These are phyloP conservation scores for Xylogone sp. DNA, from an alignment of 2,329 filamentous ascomycete species.

Conservation along the genomic window DNA sequence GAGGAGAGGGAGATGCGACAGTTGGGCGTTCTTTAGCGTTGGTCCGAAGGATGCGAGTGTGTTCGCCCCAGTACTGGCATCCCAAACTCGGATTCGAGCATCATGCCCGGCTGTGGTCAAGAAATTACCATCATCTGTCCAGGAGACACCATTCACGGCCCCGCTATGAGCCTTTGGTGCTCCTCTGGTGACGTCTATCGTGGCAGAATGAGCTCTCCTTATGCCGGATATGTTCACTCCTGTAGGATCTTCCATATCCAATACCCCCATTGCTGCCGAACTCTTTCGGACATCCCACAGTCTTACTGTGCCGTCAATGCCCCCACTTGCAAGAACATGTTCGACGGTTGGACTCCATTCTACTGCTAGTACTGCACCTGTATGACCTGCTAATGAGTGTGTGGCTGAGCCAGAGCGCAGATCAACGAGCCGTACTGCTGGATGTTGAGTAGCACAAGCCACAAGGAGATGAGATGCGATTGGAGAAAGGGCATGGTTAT, in stretches of 20 bases:
- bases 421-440: slow-evolving; percentile 79
- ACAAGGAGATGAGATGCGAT: slow-evolving; percentile 72
- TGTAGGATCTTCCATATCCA: slow-evolving; percentile 80
- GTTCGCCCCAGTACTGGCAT: slow-evolving; percentile 75
- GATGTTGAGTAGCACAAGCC: slow-evolving; percentile 84
- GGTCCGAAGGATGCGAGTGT: slow-evolving; percentile 87
- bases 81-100: slow-evolving; percentile 81
- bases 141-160: slow-evolving; percentile 78
- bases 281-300: slow-evolving; percentile 86
- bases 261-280: slow-evolving; percentile 67
- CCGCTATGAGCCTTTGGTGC: slow-evolving; percentile 69
- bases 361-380: slow-evolving; percentile 63
- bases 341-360: slow-evolving; percentile 81
- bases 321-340: slow-evolving; percentile 76
- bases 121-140: slow-evolving; percentile 75
- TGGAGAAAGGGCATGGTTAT: slow-evolving; percentile 74
- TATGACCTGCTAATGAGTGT: slow-evolving; percentile 66
- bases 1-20: slow-evolving; percentile 59
- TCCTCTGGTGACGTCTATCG: slow-evolving; percentile 34
- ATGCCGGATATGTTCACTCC: slow-evolving; percentile 50
- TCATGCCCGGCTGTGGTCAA: slow-evolving; percentile 83
- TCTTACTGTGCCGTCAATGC: slow-evolving; percentile 78
- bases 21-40: slow-evolving; percentile 68
- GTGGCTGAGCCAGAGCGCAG: slow-evolving; percentile 75
- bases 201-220: slow-evolving; percentile 22